Percentiles rank a stretch among this genome's conserved stretches.
phyloP scores from a whole-genome alignment of 2,329 filamentous ascomycete genomes.

The Talaromyces sp. region DNA sequence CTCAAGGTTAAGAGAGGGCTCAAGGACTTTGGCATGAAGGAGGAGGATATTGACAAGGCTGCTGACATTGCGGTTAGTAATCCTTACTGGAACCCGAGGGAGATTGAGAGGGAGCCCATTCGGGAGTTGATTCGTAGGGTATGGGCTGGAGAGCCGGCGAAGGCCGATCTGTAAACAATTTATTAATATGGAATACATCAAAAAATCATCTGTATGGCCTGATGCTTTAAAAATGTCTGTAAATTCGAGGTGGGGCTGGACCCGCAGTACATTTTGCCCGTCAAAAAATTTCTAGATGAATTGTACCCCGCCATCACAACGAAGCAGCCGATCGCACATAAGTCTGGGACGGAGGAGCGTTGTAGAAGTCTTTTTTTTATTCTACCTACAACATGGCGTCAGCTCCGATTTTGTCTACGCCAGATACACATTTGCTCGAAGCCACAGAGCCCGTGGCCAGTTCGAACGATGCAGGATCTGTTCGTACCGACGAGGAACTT shows the following conservation, averaged over 20 bases:
- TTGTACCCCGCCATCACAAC: conserved; percentile 17
- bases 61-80: conserved; percentile 57
- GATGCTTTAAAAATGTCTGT: neutral
- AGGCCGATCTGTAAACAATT: conserved; percentile 46
- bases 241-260: neutral
- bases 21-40: conserved; percentile 57
- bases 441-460: conserved; percentile 44
- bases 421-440: conserved; percentile 59
- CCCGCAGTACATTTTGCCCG: neutral
- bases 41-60: conserved; percentile 58
- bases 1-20: conserved; percentile 53
- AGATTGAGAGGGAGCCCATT: conserved; percentile 51
- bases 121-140: conserved; percentile 56
- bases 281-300: conserved; percentile 17
- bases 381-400: conserved; percentile 28
- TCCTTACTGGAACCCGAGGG: conserved; percentile 58
- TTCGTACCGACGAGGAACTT: conserved; percentile 65
- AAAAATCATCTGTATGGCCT: neutral
- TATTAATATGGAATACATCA: too few species aligned
- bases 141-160: conserved; percentile 59
- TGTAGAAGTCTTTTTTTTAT: neutral
- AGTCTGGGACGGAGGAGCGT: neutral
- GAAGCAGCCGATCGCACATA: neutral
- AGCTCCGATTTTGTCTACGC: conserved; percentile 60
- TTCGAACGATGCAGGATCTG: conserved; percentile 30